Conservation (phyloP, 2,329 filamentous ascomycete genomes). For the Chrysoporthe puriensis region DNA sequence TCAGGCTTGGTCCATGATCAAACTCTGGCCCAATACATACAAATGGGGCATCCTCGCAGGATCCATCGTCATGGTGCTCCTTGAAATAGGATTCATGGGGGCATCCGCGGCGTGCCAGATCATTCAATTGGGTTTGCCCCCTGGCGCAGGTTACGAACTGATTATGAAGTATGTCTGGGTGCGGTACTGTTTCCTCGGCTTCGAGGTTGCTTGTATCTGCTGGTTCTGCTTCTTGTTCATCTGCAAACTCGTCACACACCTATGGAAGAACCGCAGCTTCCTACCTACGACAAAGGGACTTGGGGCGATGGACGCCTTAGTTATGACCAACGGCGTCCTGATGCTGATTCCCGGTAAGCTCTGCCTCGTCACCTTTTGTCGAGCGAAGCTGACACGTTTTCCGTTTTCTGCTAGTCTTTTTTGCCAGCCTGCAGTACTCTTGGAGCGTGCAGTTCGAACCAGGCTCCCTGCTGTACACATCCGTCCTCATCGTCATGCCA, state of each 20-base stretch:
- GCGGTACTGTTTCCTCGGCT: constrained; percentile 40
- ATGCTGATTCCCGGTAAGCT: constrained; percentile 59
- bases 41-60: constrained; percentile 36
- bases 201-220: constrained; percentile 37
- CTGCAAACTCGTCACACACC: constrained; percentile 52
- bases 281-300: constrained; percentile 48
- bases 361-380: background rate
- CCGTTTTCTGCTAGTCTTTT: constrained; percentile 47
- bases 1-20: constrained; percentile 58
- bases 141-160: constrained; percentile 16
- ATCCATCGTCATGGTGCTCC: constrained; percentile 41
- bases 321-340: constrained; percentile 59
- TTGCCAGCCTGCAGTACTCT: constrained; percentile 52
- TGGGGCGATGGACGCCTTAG: constrained; percentile 57
- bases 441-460: constrained; percentile 50
- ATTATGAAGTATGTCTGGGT: constrained; percentile 40
- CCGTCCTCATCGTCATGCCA: constrained; percentile 55
- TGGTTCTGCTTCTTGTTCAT: constrained; percentile 63
- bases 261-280: constrained; percentile 51
- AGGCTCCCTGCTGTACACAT: constrained; percentile 53
- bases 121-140: constrained; percentile 34
- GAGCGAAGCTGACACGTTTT: background rate
- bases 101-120: constrained; percentile 44
- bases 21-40: constrained; percentile 47
- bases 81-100: constrained; percentile 38